Base-by-base conservation (phyloP, 768 basidiomycete species). In the Leccinum olivaceopallidum region DNA sequence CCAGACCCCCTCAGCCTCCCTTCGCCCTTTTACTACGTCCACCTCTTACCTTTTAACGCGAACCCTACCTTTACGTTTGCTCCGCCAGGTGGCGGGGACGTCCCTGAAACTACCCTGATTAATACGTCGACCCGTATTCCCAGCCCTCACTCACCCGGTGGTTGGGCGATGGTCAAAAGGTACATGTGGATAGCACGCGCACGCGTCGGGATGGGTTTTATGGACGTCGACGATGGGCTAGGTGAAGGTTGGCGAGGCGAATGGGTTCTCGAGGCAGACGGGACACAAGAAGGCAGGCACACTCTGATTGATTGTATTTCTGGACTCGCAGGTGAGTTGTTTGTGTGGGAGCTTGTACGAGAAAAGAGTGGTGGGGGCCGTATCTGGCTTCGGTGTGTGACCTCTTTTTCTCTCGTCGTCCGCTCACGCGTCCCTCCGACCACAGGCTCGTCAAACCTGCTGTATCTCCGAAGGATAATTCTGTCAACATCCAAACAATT, bases 201-300 rank as follows among this genome's bases (percentile, higher is more conserved):
- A 16, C 75, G 76, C 60, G 75, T 75, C 58, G 74, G 71, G 36
- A 67, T 67, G 72, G 70, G 69, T 63, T 74, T 71, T 69, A 76
- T 64, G 73, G 76, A 70, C 55, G 39, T 70, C 13, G 68, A 71
- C 52, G 73, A 73, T 20, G 80, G 73, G 34, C 75, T 88, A 24
- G 86, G 88, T 13, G 81, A 83, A n/a, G 87, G 85, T 6, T 89
- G 91, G 86, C 77, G 80, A 34, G 87, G 87, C 9, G 88, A 92
- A 63, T 92, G 91, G 90, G 76, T 90, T 14, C 76, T 92, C n/a
- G 88, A 92, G 72, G 86, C 84, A 1, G 88, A 90, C 57, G 91
- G 90, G 1, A 92, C 90, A 18, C 77, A 74, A 34, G 89, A 90
- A 69, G 88, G 87, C 6, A 77, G 81, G 50, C 78, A 83, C 69